Base-by-base conservation (phyloP, 1,284 basidiomycete genomes). In the Apiotrichum laibachii region DNA sequence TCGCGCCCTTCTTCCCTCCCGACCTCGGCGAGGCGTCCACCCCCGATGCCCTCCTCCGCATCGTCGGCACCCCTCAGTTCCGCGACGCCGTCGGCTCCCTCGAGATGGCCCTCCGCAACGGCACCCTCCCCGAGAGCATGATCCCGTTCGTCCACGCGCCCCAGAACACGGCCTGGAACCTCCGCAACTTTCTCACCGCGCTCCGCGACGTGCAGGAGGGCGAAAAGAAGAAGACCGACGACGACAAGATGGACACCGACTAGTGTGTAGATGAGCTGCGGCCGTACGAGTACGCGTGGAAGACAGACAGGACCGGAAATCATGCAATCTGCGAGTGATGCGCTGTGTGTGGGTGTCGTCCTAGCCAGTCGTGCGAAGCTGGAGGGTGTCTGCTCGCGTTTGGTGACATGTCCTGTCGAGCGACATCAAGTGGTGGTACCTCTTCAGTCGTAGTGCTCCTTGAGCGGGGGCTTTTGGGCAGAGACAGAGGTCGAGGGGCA, bases 81-180 rank as follows among this genome's bases (percentile, higher is more conserved):
- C 71, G 65, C 22, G 72, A 77, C 59, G 76, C 76, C 5, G 71
- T 77, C 18, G 63, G 63, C 12, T 67, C 63, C 50, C 68, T 79
- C n/a, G 77, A 79, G 52, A 72, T 72, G 55, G 77, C 76, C 11
- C 61, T 79, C 37, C 56, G 76, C 19, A 73, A 66, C 47, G 75
- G 76, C 10, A 75, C 71, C 5, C 60, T 77, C 43, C 73, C 75
- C 3, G 67, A 65, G 12, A 64, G 66, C n/a, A 68, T 76, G 64
- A 73, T 79, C 69, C 63, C 67, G 21, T 74, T 74, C 55, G 54
- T 77, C 19, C 72, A 71, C 15, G 54, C 74, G 50, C 69, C 71
- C 11, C 71, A 71, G 49, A 53, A 59, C 35, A 72, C 75, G 2
- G 75, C 73, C 3, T 57, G 48, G 55, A 69, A 72, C 43, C 72